Percentiles rank a stretch among this genome's conserved stretches.
Conservation (phyloP, 2,329 filamentous ascomycete genomes). For the Anthostomella pinea region DNA sequence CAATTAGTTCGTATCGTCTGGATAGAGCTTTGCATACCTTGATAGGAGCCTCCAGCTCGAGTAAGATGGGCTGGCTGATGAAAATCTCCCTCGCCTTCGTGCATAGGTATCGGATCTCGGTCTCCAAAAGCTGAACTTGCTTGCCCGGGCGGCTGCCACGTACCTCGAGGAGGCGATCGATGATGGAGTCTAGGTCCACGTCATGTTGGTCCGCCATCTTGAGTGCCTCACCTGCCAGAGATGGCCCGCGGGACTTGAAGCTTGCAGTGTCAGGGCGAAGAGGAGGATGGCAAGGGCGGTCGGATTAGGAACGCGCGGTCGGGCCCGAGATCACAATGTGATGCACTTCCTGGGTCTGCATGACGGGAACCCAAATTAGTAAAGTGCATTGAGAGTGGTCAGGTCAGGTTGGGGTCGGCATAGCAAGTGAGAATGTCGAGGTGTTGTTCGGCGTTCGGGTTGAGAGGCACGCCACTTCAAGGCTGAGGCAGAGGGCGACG, state of each 20-base stretch:
- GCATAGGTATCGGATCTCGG: slow-evolving; percentile 95
- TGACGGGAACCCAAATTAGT: slow-evolving; percentile 17
- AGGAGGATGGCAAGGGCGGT: slow-evolving; percentile 14
- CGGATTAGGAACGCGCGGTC: slow-evolving; percentile 19
- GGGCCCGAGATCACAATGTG: slow-evolving; percentile 27
- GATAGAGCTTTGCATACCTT: too few species aligned
- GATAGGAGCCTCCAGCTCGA: slow-evolving; percentile 97
- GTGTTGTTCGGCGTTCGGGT: neutral
- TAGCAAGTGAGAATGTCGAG: neutral
- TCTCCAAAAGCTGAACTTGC: slow-evolving; percentile 94
- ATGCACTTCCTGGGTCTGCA: slow-evolving; percentile 30
- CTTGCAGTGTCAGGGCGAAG: slow-evolving; percentile 22
- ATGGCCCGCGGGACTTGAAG: slow-evolving; percentile 37
- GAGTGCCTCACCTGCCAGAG: slow-evolving; percentile 40
- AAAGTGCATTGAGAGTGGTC: slow-evolving; percentile 8
- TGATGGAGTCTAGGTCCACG: slow-evolving; percentile 98
- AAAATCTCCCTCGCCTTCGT: slow-evolving; percentile 99
- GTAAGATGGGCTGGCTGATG: slow-evolving; percentile 96
- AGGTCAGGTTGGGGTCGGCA: too few species aligned
- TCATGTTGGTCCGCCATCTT: slow-evolving; percentile 71
- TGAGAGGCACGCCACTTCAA: neutral
- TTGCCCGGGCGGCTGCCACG: slow-evolving; percentile 96
- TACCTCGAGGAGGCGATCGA: slow-evolving; percentile 95
- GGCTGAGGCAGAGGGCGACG: neutral
- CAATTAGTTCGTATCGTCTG: too few species aligned